Base-by-base conservation (phyloP, 2,329 filamentous ascomycete species). In the Nemania diffusa region DNA sequence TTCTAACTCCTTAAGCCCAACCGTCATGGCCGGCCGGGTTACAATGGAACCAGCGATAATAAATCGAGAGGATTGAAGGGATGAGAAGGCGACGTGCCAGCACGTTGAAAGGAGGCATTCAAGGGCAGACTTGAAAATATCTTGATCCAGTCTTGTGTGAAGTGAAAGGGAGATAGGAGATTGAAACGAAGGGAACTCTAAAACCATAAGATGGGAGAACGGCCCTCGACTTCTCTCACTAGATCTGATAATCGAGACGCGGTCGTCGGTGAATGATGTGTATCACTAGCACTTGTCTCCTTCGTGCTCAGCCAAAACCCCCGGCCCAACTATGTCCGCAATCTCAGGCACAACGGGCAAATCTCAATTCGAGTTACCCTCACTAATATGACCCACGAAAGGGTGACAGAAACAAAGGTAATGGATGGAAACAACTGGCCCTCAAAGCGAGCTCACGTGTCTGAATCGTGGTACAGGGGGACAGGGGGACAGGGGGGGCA, bases 1-100 rank as follows among this genome's bases (percentile, higher is more conserved):
- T 50, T 76, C 74, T 17, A 76, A 63, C 57, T 76, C 73, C 24
- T 67, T 42, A 50, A 73, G 50, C 26, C 5, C 17, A 24, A 42
- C 40, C 42, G 50, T 27, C 69, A 71, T 71, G 22, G 6, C 67
- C 40, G 22, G 9, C 56, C 44, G 11, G 27, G 29, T 29, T 48
- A 24, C 20, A 20, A 34, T 5, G n/a, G 20, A 62, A 15, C 32
- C n/a, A 22, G 2, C 11, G 24, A 55, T 15, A 22, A 37, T 26
- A 6, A 51, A 42, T n/a, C 0, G 22, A 29, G 15, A 37, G 24
- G 15, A 32, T 17, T 2, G 13, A 26, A 6, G 24, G 27, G 5
- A 3, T 44, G 42, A 26, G 46, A 51, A 37, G 15, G 17, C 32
- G 42, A 62, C 50, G 58, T 52, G 51, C 68, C 62, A 29, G 46